phyloP scores from a whole-genome alignment of 2,329 filamentous ascomycete species.

The Talaromyces amestolkiae region DNA sequence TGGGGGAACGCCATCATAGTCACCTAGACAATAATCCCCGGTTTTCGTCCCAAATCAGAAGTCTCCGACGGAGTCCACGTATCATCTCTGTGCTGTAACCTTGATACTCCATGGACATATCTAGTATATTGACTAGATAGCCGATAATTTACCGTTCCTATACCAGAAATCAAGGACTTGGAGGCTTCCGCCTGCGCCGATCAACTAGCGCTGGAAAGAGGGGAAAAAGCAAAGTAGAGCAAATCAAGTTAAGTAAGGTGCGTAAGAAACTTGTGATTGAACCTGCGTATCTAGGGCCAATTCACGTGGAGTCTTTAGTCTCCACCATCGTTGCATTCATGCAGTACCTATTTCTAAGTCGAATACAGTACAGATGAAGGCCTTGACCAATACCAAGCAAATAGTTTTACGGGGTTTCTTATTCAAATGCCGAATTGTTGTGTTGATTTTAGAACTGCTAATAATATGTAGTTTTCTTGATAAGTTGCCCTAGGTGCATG shows the following conservation, averaged over 20 bases:
- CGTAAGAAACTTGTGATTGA: background rate
- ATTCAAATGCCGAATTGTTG: background rate
- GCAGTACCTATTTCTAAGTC: background rate
- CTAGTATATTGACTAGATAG: background rate
- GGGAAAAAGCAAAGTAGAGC: background rate
- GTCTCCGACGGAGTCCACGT: background rate
- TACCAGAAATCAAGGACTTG: background rate
- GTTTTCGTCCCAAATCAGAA: background rate
- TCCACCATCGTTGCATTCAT: background rate
- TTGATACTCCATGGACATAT: background rate
- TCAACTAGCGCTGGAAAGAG: background rate
- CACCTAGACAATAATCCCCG: background rate
- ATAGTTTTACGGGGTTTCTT: background rate
- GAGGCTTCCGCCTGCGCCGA: background rate
- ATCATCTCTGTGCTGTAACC: background rate
- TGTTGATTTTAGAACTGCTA: background rate
- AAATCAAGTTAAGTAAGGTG: background rate
- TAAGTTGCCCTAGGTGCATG: background rate
- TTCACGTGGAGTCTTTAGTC: background rate
- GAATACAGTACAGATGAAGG: background rate
- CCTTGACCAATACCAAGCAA: background rate
- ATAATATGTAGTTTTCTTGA: background rate
- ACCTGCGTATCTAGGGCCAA: background rate
- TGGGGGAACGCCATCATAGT: background rate
- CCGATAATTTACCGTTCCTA: background rate